These are phyloP conservation scores for Neurospora sp. DNA, from an alignment of 495 filamentous ascomycete genomes.

Conservation along the genomic window DNA sequence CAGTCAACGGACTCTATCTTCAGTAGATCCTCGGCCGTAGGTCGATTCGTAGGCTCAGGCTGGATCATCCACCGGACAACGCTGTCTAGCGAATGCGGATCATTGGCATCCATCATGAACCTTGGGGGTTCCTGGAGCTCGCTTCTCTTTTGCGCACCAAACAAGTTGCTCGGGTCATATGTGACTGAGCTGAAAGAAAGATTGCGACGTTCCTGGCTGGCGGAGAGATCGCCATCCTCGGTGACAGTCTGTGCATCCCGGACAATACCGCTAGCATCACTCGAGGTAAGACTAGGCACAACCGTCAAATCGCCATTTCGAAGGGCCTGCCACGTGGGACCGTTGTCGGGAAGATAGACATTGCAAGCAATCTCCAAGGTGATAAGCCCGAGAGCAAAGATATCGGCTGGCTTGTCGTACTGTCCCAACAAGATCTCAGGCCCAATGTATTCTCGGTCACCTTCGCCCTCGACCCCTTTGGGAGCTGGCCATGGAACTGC, in stretches of 20 bases:
- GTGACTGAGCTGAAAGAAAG: slow-evolving; percentile 3
- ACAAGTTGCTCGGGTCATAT: slow-evolving; percentile 32
- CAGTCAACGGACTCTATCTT: slow-evolving; percentile 59
- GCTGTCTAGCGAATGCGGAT: slow-evolving; percentile 67
- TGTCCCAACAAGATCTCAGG: slow-evolving; percentile 78
- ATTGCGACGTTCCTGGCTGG: not conserved
- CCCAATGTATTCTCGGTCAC: slow-evolving; percentile 90
- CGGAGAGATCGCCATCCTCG: slow-evolving; percentile 9
- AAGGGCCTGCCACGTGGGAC: slow-evolving; percentile 76
- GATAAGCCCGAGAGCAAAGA: slow-evolving; percentile 88
- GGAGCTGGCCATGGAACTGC: slow-evolving; percentile 70
- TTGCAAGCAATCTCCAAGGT: slow-evolving; percentile 91
- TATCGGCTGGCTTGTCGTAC: slow-evolving; percentile 82
- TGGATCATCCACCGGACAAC: slow-evolving; percentile 83
- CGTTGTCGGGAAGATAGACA: slow-evolving; percentile 83
- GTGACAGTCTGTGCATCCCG: slow-evolving; percentile 51
- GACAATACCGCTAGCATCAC: slow-evolving; percentile 55
- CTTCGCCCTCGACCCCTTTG: slow-evolving; percentile 73
- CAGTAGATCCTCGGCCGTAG: slow-evolving; percentile 63
- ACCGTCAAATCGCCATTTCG: slow-evolving; percentile 79
- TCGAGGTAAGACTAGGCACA: slow-evolving; percentile 72
- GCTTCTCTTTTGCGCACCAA: slow-evolving; percentile 40
- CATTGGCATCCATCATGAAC: slow-evolving; percentile 70
- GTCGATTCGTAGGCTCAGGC: slow-evolving; percentile 61
- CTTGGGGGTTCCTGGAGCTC: slow-evolving; percentile 67